These are phyloP conservation scores for Macrolepiota dolichaula DNA, from an alignment of 768 basidiomycete genomes.

Conservation along the genomic window DNA sequence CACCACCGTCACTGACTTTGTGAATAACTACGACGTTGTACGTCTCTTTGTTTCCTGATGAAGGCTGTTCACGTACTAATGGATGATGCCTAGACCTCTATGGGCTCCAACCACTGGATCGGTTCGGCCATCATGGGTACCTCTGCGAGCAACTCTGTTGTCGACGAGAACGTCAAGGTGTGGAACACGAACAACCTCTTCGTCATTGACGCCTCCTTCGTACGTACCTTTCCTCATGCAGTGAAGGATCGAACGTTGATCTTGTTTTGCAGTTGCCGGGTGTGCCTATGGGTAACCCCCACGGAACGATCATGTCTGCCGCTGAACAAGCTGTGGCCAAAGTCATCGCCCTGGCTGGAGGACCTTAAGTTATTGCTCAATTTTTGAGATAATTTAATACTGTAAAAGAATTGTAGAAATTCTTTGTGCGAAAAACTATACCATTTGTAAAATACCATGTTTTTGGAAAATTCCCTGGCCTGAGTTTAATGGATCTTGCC, in stretches of 20 bases:
- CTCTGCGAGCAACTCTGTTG: constrained; percentile 29
- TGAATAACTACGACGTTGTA: constrained; percentile 36
- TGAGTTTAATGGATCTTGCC: too few species aligned
- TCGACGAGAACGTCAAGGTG: constrained; percentile 58
- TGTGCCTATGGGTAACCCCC: constrained; percentile 57
- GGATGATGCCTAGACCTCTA: constrained; percentile 21
- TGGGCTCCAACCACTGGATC: constrained; percentile 67
- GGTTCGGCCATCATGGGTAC: constrained; percentile 48
- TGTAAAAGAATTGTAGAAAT: not conserved
- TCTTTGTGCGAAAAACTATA: not conserved
- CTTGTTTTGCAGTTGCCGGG: constrained; percentile 40
- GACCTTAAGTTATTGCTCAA: constrained; percentile 29
- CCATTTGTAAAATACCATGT: not conserved
- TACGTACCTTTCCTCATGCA: not conserved
- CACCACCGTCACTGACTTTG: constrained; percentile 50
- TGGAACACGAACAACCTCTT: constrained; percentile 47
- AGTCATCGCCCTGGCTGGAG: constrained; percentile 52
- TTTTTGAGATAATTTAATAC: not conserved
- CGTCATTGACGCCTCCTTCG: constrained; percentile 45
- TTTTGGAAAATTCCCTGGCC: too few species aligned
- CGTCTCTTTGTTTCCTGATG: not conserved
- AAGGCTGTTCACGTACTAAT: not conserved
- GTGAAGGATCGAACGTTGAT: constrained; percentile 20
- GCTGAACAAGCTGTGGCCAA: constrained; percentile 57
- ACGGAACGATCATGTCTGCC: constrained; percentile 51